Evolutionary conservation across 1,139 yeast species (phyloP), one percentile per base, ranked within the genome.

Genomic region (Yamadazyma triangularis): DNA sequence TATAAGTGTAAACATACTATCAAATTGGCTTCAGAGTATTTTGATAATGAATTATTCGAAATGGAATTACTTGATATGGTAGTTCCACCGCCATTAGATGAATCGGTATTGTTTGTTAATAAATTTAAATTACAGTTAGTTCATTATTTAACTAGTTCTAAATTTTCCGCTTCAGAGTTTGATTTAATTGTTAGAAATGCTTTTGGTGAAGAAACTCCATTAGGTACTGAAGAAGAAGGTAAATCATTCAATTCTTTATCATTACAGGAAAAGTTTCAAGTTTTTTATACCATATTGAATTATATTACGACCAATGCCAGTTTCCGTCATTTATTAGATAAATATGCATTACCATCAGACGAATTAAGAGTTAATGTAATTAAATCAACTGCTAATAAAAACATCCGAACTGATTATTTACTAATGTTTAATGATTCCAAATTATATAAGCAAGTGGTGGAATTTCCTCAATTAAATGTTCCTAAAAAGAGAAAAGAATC

Each of bases 41-140:
- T 75, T 42, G 80, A 74, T 48, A 67, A 66, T 11, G 78, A 73
- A 33, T 57, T 73, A 29, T 71, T 74, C 35, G 81, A 75, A 44
- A 67, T 73, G 42, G 81, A 75, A 42, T 53, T 75, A 18, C 48
- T 74, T 24, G 61, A 68, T 33, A 51, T 65, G 39, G 64, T 56
- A 6, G 33, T 41, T 28, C 63, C 64, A 20, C 59, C 56, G 4
- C 73, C 73, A 2, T 42, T 56, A 25, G 62, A 58, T 36, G 60
- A 55, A 20, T 41, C 52, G 29, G 50, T 47, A 4, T 47, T 60
- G 24, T 68, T 73, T 35, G 46, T 70, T 24, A 61, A 65, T 38
- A 66, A 58, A 35, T 51, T 72, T 31, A 64, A 70, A 39, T 38
- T 55, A 8, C 64, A 64, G 8, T 49, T 77, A 33, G 53, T 75